Evolutionary conservation across 768 basidiomycete species (phyloP).

Genomic region (Pholiota molesta): DNA sequence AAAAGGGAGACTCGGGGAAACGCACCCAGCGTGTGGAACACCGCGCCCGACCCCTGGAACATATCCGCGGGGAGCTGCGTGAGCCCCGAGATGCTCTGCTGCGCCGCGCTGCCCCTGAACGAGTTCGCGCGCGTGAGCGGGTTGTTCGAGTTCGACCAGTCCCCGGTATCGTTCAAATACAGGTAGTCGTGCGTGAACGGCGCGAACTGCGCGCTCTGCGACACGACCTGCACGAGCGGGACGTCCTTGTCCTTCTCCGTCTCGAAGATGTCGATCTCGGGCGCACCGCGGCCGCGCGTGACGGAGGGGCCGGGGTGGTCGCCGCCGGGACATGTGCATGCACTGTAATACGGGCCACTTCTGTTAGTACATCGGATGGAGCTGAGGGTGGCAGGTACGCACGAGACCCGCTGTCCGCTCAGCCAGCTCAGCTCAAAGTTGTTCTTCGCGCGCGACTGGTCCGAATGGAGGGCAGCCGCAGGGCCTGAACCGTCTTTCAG

Average conservation of each 20-base stretch:
- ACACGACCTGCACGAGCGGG: slow-evolving; percentile 55
- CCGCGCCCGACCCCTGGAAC: slow-evolving; percentile 59
- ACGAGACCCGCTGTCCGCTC: slow-evolving; percentile 78
- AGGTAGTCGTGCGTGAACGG: slow-evolving; percentile 48
- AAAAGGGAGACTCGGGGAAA: slow-evolving; percentile 1
- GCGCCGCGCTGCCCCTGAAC: slow-evolving; percentile 57
- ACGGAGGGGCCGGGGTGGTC: slow-evolving; percentile 77
- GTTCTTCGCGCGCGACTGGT: slow-evolving; percentile 49
- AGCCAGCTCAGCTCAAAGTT: slow-evolving; percentile 72
- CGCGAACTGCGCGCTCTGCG: slow-evolving; percentile 79
- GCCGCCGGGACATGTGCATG: slow-evolving; percentile 75
- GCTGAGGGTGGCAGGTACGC: slow-evolving; percentile 25
- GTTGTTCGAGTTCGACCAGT: slow-evolving; percentile 37
- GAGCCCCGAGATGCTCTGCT: slow-evolving; percentile 57
- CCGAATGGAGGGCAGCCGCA: slow-evolving; percentile 57
- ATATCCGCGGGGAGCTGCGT: slow-evolving; percentile 51
- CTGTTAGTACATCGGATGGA: neutral
- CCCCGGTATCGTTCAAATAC: slow-evolving; percentile 36
- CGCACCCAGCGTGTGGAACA: slow-evolving; percentile 52
- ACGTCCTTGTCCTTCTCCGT: slow-evolving; percentile 64
- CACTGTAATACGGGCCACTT: slow-evolving; percentile 33
- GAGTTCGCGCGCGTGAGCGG: slow-evolving; percentile 37
- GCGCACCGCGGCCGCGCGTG: slow-evolving; percentile 65
- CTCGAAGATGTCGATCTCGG: slow-evolving; percentile 86
- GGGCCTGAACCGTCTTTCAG: slow-evolving; percentile 54